phyloP scores from a whole-genome alignment of 345 rosid species.

The Eucalyptus melliodora region DNA sequence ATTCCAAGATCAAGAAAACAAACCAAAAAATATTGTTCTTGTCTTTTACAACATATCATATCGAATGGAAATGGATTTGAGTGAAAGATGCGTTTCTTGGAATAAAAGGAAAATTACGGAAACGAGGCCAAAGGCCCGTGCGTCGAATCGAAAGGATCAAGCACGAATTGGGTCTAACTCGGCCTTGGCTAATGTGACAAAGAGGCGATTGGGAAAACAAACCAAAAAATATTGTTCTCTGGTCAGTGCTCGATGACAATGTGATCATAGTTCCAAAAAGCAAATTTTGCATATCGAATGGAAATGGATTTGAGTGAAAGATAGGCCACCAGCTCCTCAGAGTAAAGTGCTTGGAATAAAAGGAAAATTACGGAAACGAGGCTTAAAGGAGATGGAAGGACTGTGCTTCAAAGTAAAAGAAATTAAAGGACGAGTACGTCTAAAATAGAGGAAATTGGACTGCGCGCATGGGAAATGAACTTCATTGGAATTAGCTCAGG shows the following conservation, averaged over 20 bases:
- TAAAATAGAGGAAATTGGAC: background rate
- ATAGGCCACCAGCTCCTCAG: background rate
- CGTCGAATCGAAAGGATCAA: background rate
- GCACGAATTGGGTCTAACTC: background rate
- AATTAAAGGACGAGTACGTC: background rate
- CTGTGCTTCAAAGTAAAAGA: background rate
- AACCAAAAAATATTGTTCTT: too few species aligned
- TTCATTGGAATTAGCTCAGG: background rate
- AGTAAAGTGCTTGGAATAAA: background rate
- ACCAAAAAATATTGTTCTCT: background rate
- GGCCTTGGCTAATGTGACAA: background rate
- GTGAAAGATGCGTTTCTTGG: too few species aligned
- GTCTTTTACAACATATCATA: background rate
- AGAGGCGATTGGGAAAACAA: background rate
- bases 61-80: too few species aligned
- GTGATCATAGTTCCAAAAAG: background rate
- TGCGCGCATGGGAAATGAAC: background rate
- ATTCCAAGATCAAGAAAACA: background rate
- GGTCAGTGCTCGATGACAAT: background rate
- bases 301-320: background rate
- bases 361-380: background rate
- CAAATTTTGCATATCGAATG: background rate
- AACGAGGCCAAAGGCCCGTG: background rate
- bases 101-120: too few species aligned
- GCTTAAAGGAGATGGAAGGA: background rate